These are phyloP conservation scores for Oropetium thomaeum DNA, from an alignment of 176 grass and related monocot genomes.

Conservation along the genomic window DNA sequence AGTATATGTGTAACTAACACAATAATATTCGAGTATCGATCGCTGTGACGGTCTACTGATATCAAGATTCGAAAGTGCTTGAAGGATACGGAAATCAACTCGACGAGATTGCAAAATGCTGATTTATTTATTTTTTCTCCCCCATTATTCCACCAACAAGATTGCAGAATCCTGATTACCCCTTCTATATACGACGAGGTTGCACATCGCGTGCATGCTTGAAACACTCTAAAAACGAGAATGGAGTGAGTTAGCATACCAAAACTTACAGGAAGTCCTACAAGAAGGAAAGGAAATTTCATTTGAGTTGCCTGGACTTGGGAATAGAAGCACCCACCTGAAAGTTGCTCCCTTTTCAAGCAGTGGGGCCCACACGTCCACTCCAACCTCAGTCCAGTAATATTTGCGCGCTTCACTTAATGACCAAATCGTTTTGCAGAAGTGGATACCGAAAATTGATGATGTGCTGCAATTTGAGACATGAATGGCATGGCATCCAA, in stretches of 20 bases:
- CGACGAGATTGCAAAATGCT: too few relatives aligned
- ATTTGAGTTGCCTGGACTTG: neutral
- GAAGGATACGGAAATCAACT: too few relatives aligned
- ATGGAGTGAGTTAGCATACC: neutral
- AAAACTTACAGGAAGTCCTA: neutral
- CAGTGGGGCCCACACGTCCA: neutral
- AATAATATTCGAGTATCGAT: too few relatives aligned
- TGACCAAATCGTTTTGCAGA: neutral
- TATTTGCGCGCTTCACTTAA: neutral
- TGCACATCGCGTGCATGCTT: neutral
- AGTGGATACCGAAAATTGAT: neutral
- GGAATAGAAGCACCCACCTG: neutral
- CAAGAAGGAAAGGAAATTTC: neutral
- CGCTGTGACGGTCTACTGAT: too few relatives aligned
- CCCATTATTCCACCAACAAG: neutral
- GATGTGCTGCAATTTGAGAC: neutral
- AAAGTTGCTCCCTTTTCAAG: neutral
- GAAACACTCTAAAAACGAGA: neutral
- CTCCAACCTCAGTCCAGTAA: neutral
- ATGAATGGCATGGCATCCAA: neutral
- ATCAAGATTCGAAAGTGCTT: too few relatives aligned
- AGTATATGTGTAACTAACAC: too few relatives aligned
- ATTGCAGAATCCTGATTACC: too few relatives aligned
- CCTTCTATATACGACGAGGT: too few relatives aligned
- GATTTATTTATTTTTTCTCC: too few relatives aligned